phyloP scores from a whole-genome alignment of 2,329 filamentous ascomycete species.

The Talaromyces sp. region DNA sequence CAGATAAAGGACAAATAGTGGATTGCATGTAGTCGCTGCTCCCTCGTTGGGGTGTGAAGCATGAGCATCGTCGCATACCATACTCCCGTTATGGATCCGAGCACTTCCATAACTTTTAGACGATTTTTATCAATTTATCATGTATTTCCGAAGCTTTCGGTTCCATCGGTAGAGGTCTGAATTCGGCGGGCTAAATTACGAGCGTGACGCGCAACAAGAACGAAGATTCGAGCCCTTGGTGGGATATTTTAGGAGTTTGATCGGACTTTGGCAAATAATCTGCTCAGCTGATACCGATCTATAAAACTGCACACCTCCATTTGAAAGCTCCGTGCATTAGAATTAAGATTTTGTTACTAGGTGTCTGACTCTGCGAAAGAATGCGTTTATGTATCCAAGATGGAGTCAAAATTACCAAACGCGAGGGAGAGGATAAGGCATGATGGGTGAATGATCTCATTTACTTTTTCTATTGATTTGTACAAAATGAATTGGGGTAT shows the following conservation, averaged over 20 bases:
- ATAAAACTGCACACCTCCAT: background rate
- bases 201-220: background rate
- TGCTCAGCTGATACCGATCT: background rate
- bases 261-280: background rate
- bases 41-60: background rate
- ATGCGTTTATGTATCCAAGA: no score
- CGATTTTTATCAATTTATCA: background rate
- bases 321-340: background rate
- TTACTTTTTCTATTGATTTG: background rate
- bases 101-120: background rate
- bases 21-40: background rate
- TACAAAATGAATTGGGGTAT: background rate
- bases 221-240: background rate
- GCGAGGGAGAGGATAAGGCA: background rate
- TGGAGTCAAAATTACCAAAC: background rate
- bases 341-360: no score
- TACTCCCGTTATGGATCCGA: background rate
- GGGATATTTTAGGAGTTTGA: background rate
- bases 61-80: background rate
- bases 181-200: background rate
- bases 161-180: background rate
- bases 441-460: background rate
- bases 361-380: no score
- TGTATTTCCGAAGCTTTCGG: background rate
- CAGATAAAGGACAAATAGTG: background rate